Conservation (phyloP, 345 rosid species). For the Leavenworthia alabamica region DNA sequence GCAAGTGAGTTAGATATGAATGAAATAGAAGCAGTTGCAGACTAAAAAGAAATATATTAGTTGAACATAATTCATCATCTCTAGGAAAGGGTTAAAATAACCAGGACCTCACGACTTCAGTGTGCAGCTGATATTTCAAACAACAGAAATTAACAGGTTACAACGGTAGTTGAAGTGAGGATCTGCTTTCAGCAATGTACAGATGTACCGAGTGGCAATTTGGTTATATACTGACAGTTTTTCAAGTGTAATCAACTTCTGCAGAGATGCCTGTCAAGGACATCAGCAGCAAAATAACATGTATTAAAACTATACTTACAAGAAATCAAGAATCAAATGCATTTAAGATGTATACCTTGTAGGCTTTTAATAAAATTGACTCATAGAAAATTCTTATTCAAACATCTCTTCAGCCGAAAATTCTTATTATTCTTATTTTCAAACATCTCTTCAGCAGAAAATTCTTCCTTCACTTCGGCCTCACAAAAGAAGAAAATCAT, state of each 20-base stretch:
- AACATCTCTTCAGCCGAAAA: no score
- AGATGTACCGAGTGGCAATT: conserved; percentile 64
- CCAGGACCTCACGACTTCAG: conserved; percentile 68
- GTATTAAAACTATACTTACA: neutral
- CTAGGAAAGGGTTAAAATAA: conserved; percentile 4
- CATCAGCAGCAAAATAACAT: conserved; percentile 3
- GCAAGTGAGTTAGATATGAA: conserved; percentile 2
- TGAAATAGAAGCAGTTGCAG: neutral
- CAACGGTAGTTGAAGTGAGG: conserved; percentile 90
- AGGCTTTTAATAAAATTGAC: conserved; percentile 64
- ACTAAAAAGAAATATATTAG: neutral
- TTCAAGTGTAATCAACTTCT: conserved; percentile 51
- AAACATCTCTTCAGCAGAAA: conserved; percentile 67
- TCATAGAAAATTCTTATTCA: no score
- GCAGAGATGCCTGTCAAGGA: conserved; percentile 61
- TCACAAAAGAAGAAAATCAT: conserved; percentile 21
- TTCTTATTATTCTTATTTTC: conserved; percentile 63
- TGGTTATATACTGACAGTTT: conserved; percentile 52
- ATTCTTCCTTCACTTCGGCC: conserved; percentile 88
- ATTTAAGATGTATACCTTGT: conserved; percentile 53
- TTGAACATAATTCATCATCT: neutral
- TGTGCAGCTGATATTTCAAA: conserved; percentile 60
- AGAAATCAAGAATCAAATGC: neutral
- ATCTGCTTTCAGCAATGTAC: conserved; percentile 71
- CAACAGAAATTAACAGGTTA: conserved; percentile 61